These are phyloP conservation scores for Umbelopsis sp. DNA, from an alignment of 371 early-diverging fungal species.

Conservation along the genomic window DNA sequence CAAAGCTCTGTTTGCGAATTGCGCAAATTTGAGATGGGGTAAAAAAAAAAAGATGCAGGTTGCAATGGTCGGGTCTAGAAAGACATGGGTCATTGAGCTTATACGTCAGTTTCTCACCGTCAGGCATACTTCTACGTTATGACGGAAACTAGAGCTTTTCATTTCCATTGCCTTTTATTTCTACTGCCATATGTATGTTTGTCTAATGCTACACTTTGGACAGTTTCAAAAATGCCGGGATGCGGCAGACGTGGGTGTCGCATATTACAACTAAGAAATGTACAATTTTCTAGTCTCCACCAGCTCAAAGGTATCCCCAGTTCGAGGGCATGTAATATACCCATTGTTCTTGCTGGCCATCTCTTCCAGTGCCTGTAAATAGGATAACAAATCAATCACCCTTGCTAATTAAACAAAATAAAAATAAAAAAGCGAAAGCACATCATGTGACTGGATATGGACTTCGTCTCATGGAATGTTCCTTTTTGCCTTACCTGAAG, in stretches of 20 bases:
- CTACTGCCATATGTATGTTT: not conserved
- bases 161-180: conserved; percentile 7
- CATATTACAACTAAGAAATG: conserved; percentile 59
- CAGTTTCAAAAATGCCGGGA: conserved; percentile 5
- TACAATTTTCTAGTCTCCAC: conserved; percentile 84
- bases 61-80: too few species aligned
- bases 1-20: not conserved
- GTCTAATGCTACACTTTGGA: conserved; percentile 14
- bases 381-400: not conserved
- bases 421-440: not conserved
- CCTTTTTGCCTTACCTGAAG: conserved; percentile 49
- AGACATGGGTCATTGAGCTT: too few species aligned
- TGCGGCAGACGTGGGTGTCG: not conserved
- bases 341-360: conserved; percentile 81
- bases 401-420: not conserved
- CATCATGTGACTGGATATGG: conserved; percentile 21
- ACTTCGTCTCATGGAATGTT: not conserved
- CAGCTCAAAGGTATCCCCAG: conserved; percentile 64
- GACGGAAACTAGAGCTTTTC: not conserved
- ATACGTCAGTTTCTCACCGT: too few species aligned
- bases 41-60: too few species aligned
- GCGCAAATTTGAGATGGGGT: not conserved
- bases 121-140: too few species aligned
- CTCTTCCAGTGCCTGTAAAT: conserved; percentile 72
- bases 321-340: conserved; percentile 82